Percentiles rank a stretch among this genome's conserved stretches.
These are phyloP conservation scores for Penicillium argentinense DNA, from an alignment of 495 filamentous ascomycete genomes.

Conservation along the genomic window DNA sequence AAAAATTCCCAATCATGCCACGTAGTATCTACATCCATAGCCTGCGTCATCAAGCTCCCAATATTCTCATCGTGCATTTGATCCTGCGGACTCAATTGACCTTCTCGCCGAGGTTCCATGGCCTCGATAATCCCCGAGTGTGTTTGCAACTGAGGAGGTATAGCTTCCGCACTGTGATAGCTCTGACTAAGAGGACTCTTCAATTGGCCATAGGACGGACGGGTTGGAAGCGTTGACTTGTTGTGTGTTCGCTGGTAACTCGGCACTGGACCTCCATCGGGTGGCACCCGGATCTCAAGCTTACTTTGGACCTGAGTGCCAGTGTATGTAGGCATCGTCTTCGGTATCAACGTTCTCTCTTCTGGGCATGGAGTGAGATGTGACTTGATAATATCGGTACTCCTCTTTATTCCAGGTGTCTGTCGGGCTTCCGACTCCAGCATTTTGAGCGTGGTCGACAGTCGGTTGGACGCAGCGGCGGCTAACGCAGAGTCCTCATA, in stretches of 20 bases:
- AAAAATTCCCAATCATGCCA: constrained; percentile 6
- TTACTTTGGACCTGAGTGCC: background rate
- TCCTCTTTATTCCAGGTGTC: constrained; percentile 12
- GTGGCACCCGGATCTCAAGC: background rate
- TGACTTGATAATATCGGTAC: constrained; percentile 12
- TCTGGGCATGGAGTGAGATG: background rate
- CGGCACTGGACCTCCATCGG: too few relatives aligned
- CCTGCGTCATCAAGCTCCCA: constrained; percentile 7
- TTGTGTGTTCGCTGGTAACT: too few relatives aligned
- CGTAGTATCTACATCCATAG: constrained; percentile 2
- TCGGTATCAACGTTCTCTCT: background rate
- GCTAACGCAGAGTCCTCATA: constrained; percentile 7
- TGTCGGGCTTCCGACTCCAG: constrained; percentile 11
- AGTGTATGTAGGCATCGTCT: too few relatives aligned
- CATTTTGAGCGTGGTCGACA: constrained; percentile 10
- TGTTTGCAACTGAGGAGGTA: too few relatives aligned
- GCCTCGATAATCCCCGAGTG: background rate
- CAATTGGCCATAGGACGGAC: background rate
- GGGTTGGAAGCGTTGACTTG: background rate
- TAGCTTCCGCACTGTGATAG: too few relatives aligned
- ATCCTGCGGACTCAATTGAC: background rate
- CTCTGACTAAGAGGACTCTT: background rate
- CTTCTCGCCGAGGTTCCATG: background rate
- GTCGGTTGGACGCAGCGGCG: constrained; percentile 2
- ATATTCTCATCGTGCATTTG: constrained; percentile 18